Base-by-base conservation (phyloP, 1,139 yeast species). In the Nakaseomyces bracarensis region DNA sequence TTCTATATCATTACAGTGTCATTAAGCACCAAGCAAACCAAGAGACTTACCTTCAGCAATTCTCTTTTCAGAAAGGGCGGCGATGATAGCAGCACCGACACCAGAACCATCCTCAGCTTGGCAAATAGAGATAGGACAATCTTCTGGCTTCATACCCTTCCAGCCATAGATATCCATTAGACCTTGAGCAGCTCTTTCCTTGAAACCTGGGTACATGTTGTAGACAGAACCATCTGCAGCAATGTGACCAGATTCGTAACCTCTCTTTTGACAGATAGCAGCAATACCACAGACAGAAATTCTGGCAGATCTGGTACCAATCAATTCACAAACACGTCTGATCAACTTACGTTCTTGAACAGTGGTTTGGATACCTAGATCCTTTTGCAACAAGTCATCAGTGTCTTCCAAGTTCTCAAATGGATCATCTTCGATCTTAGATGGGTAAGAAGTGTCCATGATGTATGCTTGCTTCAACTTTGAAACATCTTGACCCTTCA, bases 61-160 rank as follows among this genome's bases (percentile, higher is more conserved):
- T 69, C 97, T 80, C 65, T 77, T 70, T 65, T 81, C 77, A 43
- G 97, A 84, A 66, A 89, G 75, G 44, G 97, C 96, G 43, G 97
- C 96, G 67, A 89, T 89, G 54, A 91, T 75, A 40, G 97, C 98
- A 43, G 97, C 97, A 59, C 97, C 97, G 36, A 84, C 97, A 68
- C 97, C 98, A 43, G 94, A 81, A 54, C 98, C 98, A 69, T 91
- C 98, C 68, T 89, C 96, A 50, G 98, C 97, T 44, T 89, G 82
- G 34, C 83, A 84, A 56, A 89, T 75, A 50, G 71, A 66, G 59
- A 91, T 77, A 50, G 96, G 96, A 61, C 83, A 84, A 38, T 72
- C 68, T 43, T 67, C 65, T 40, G 57, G 51, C 41, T 59, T 49
- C 38, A 61, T 59, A 42, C 63, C 54, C 33, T 72, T 70, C 96